A percentile compares a stretch with the other conserved stretches of the same genome.
Evolutionary conservation across 1,284 basidiomycete genomes (phyloP).

Genomic region (Vanrija pseudolonga): DNA sequence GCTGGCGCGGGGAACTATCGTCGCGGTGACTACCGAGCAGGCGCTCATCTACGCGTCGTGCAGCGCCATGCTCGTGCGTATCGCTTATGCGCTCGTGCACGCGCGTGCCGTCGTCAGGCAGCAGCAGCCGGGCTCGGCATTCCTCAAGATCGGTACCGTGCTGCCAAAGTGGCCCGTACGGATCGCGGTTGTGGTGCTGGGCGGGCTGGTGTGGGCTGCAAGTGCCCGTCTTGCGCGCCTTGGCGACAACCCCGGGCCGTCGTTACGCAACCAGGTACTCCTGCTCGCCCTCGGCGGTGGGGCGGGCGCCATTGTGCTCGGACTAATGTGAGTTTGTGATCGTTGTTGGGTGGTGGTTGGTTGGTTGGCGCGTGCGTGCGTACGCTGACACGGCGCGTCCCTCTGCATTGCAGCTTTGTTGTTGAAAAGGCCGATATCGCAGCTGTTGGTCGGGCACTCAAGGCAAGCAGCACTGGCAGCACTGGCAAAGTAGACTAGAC

Average conservation of each 20-base stretch:
- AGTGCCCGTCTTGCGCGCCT: neutral
- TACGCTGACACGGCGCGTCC: neutral
- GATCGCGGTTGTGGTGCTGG: neutral
- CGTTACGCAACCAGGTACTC: neutral
- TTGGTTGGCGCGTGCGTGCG: no score
- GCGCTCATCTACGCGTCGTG: constrained; percentile 72
- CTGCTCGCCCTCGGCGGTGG: constrained; percentile 25
- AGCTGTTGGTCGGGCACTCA: neutral
- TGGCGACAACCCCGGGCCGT: neutral
- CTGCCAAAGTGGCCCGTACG: constrained; percentile 2
- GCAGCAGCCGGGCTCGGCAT: neutral
- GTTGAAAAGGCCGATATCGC: constrained; percentile 1
- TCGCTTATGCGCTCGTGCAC: constrained; percentile 32
- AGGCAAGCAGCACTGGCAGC: no score
- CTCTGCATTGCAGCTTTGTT: neutral
- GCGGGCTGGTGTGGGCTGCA: constrained; percentile 1
- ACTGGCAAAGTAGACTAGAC: no score
- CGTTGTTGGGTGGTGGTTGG: no score
- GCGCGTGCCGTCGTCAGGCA: constrained; percentile 10
- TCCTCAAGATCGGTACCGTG: neutral
- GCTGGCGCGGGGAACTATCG: neutral
- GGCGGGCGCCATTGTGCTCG: constrained; percentile 30
- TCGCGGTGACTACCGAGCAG: constrained; percentile 22
- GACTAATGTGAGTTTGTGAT: constrained; percentile 28
- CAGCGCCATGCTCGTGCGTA: constrained; percentile 40